Base-by-base conservation (phyloP, 163 green algal species). In the Scenedesmus sp. region DNA sequence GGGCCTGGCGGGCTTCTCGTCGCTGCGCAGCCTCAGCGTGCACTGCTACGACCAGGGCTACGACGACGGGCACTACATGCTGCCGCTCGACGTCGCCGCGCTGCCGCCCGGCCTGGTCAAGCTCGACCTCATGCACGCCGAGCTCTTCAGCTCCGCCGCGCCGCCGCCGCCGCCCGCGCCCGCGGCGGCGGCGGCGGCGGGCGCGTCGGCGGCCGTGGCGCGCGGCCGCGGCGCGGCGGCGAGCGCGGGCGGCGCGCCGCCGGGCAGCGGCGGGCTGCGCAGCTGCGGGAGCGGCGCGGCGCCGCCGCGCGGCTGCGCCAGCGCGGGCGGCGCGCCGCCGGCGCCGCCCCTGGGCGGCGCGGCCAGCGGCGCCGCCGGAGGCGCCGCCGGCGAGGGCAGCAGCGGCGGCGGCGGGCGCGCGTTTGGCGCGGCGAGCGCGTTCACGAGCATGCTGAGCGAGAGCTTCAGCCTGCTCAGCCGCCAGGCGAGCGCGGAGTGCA, bases 391-490 rank as follows among this genome's bases (percentile, higher is more conserved):
- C 67, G 54, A 50, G 34, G 63, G 67, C 51, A 36, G 67, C 50
- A 65, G 39, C 26, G 33, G 13, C 14, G 29, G 28, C 36, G 18
- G 36, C 36, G 34, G 36, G 11, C n/a, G 3, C 2, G 36, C 36
- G 3, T 66, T 67, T 56, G 69, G 20, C 18, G 20, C 39, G 34
- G n/a, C 53, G 22, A 42, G 26, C 31, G 69, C 24, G 9, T 67
- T 77, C n/a, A 66, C 51, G 0, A 67, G 54, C 24, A 77, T 77
- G 69, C 69, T 77, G 13, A 77, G 69, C n/a, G 69, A 77, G 36
- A 77, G 69, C 69, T 77, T 77, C 69, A 77, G 69, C 22, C 1
- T 77, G n/a, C 36, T 77, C 10, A 77, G 69, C 54, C 56, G 69
- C 14, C 69, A 77, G 58, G 69, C 54, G 1, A 77, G 69, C 22